Base-by-base conservation (phyloP, 257 asterid species). In the Mentha longifolia region DNA sequence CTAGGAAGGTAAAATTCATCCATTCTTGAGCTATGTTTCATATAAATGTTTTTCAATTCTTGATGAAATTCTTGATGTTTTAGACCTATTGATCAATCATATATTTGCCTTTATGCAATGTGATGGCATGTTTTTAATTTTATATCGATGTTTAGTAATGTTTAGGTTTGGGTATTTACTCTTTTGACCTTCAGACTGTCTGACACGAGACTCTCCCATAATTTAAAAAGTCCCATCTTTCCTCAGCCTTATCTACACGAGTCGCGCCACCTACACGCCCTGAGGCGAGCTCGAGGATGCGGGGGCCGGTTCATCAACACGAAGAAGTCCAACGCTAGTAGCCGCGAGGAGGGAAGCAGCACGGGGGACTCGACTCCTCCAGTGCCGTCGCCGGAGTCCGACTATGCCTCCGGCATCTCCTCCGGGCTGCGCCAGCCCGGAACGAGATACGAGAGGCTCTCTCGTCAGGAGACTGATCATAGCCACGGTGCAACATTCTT, bases 161-260 rank as follows among this genome's bases (percentile, higher is more conserved):
- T 47, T n/a, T 6, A n/a, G 2, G 17, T n/a, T 6, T 2, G 54
- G 22, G n/a, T 47, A 16, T 47, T 47, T 16, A 47, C 11, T 5
- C 54, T 7, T 47, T 47, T 35, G 9, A 35, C 39, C 13, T 11
- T 43, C 14, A 6, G 10, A 47, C 16, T 9, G 22, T 47, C 10
- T n/a, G 20, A n/a, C 54, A 15, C 20, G 7, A 47, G 54, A 47
- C 52, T 47, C 52, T 47, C 8, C 20, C 52, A 8, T n/a, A 50
- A 16, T 50, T 12, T 59, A 61, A 39, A 61, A 52, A n/a, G 30
- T 56, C 43, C 22, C 65, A 6, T 74, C 49, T 61, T 56, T 76
- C 28, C 52, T 42, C 85, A 87, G 94, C 96, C 92, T 3, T 89
- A 87, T 71, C 90, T 87, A 31, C 96, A 89, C 30, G 89, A 86